These are phyloP conservation scores for Solanum dulcamara DNA, from an alignment of 257 asterid genomes.

Conservation along the genomic window DNA sequence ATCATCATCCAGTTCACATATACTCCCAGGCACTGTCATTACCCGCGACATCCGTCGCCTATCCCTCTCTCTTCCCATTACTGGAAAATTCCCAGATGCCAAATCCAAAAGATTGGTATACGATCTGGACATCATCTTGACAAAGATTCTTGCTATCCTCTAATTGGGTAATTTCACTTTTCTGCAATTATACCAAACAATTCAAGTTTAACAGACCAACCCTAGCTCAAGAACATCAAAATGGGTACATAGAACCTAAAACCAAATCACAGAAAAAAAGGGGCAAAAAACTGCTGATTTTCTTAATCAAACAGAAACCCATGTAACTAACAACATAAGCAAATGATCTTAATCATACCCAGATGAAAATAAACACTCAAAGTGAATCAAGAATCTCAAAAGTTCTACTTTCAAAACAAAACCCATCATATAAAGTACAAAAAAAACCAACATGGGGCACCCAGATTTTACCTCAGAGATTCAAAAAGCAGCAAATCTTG, in stretches of 20 bases:
- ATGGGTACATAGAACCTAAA: neutral
- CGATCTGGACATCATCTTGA: constrained; percentile 77
- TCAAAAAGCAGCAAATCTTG: constrained; percentile 21
- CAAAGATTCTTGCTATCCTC: constrained; percentile 18
- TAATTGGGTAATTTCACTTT: constrained; percentile 7
- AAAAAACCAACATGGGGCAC: constrained; percentile 8
- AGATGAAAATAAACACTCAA: neutral
- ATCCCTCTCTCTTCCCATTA: constrained; percentile 62
- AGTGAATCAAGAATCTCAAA: neutral
- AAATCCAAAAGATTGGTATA: constrained; percentile 76
- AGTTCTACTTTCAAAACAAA: neutral
- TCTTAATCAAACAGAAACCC: constrained; percentile 25
- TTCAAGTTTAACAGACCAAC: neutral
- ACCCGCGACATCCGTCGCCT: constrained; percentile 58
- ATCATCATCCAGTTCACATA: constrained; percentile 70
- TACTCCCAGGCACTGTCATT: constrained; percentile 84
- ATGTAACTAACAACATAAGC: neutral
- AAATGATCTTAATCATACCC: constrained; percentile 7
- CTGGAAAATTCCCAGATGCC: constrained; percentile 81
- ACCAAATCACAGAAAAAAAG: neutral
- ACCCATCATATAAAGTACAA: neutral
- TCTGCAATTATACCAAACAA: constrained; percentile 24
- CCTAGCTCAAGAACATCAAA: neutral
- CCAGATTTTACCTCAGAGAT: constrained; percentile 23
- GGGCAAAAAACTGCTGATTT: neutral